phyloP scores from a whole-genome alignment of 768 basidiomycete genomes.

The Pleurotus salmoneostramineus region DNA sequence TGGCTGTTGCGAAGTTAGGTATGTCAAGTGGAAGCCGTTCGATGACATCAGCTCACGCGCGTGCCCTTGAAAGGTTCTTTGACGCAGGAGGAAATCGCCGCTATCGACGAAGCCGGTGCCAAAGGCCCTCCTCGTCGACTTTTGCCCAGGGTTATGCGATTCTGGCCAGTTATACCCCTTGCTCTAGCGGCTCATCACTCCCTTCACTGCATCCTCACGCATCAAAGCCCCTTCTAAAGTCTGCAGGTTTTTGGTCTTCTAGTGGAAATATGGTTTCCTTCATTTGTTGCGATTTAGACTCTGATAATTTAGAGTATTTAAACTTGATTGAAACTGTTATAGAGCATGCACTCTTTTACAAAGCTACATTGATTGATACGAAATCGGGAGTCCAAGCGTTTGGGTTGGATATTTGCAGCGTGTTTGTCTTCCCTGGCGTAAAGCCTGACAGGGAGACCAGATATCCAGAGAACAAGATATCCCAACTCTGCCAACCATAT shows the following conservation, averaged over 20 bases:
- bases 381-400: conserved; percentile 38
- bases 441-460: conserved; percentile 38
- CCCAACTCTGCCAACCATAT: conserved; percentile 33
- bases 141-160: not conserved
- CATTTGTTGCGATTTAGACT: not conserved
- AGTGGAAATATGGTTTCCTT: not conserved
- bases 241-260: not conserved
- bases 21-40: conserved; percentile 12
- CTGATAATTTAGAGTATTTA: too few species aligned
- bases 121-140: conserved; percentile 33
- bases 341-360: too few species aligned
- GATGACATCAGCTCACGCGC: not conserved
- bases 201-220: not conserved
- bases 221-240: not conserved
- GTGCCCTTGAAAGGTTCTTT: conserved; percentile 36
- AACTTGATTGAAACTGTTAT: too few species aligned
- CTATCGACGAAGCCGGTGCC: conserved; percentile 59
- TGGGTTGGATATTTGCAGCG: conserved; percentile 40
- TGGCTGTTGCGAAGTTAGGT: conserved; percentile 60
- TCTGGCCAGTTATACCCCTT: not conserved
- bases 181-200: too few species aligned
- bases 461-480: conserved; percentile 37
- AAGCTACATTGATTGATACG: conserved; percentile 32
- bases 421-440: conserved; percentile 39
- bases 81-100: conserved; percentile 52